A percentile compares a stretch with the other conserved stretches of the same genome.
Conservation (phyloP, 495 filamentous ascomycete species). For the Jackrogersella minutella region DNA sequence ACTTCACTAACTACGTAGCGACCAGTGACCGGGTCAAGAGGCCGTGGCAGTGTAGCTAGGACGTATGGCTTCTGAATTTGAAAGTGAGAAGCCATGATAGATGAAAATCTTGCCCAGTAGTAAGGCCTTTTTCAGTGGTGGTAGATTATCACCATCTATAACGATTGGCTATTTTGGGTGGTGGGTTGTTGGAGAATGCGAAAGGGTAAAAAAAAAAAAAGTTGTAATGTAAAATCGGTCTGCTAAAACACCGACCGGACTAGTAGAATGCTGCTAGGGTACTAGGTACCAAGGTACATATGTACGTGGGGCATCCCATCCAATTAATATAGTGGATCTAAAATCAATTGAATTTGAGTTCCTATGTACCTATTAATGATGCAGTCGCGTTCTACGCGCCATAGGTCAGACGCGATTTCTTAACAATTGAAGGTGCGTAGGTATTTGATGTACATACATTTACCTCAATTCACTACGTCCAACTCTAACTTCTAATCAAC, state of each 20-base stretch:
- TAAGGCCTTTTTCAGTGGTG: background rate
- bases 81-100: slow-evolving; percentile 61
- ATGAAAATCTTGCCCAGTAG: background rate
- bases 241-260: slow-evolving; percentile 29
- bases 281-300: background rate
- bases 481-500: too few relatives aligned
- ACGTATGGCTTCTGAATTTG: slow-evolving; percentile 66
- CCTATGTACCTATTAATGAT: slow-evolving; percentile 4
- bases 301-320: too few relatives aligned
- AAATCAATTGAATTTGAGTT: too few relatives aligned
- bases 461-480: too few relatives aligned
- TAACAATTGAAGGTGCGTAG: background rate
- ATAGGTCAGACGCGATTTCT: slow-evolving; percentile 21
- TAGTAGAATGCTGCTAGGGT: background rate
- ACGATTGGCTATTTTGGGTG: background rate
- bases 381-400: slow-evolving; percentile 32
- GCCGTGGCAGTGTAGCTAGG: slow-evolving; percentile 71
- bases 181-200: slow-evolving; percentile 10
- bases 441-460: too few relatives aligned
- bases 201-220: slow-evolving; percentile 41
- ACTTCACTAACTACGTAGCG: slow-evolving; percentile 74
- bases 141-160: background rate
- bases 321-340: too few relatives aligned
- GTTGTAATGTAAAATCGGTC: slow-evolving; percentile 31
- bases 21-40: slow-evolving; percentile 66